Conservation (phyloP, 2,329 filamentous ascomycete species). For the Didymellaceae sp. region DNA sequence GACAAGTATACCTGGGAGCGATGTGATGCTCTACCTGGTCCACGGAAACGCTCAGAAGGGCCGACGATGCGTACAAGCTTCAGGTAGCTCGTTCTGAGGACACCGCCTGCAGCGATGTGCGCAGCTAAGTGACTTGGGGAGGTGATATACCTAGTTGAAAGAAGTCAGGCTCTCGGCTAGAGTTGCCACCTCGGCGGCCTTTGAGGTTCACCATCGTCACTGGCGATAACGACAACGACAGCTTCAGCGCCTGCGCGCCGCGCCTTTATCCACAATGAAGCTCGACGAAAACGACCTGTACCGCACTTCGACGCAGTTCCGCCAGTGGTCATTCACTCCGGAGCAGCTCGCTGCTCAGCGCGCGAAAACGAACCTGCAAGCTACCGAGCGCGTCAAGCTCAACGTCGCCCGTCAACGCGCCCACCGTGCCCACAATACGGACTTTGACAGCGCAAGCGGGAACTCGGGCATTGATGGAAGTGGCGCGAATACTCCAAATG, state of each 20-base stretch:
- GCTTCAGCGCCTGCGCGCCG: slow-evolving; percentile 14
- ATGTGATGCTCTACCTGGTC: slow-evolving; percentile 6
- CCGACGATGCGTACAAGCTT: slow-evolving; percentile 9
- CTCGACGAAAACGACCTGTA: slow-evolving; percentile 92
- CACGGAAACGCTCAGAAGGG: slow-evolving; percentile 4
- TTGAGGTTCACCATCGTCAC: slow-evolving; percentile 3
- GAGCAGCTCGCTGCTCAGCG: slow-evolving; percentile 74
- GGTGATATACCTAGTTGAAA: background rate
- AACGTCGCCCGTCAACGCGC: slow-evolving; percentile 60
- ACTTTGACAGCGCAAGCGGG: slow-evolving; percentile 30
- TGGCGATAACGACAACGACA: slow-evolving; percentile 9
- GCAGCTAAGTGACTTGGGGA: background rate
- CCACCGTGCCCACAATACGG: slow-evolving; percentile 45
- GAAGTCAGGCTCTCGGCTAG: slow-evolving; percentile 24
- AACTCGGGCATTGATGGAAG: slow-evolving; percentile 38
- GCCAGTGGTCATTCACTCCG: slow-evolving; percentile 89
- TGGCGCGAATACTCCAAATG: slow-evolving; percentile 41
- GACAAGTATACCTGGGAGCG: background rate
- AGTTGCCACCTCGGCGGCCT: slow-evolving; percentile 21
- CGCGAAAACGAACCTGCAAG: slow-evolving; percentile 78
- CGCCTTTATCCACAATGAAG: slow-evolving; percentile 37
- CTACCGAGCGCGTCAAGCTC: slow-evolving; percentile 69
- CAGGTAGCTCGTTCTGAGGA: background rate
- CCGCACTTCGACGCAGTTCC: slow-evolving; percentile 85
- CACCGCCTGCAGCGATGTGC: slow-evolving; percentile 5